A percentile compares a stretch with the other conserved stretches of the same genome.
Conservation (phyloP, 768 basidiomycete genomes). For the Tylopilus sp. region DNA sequence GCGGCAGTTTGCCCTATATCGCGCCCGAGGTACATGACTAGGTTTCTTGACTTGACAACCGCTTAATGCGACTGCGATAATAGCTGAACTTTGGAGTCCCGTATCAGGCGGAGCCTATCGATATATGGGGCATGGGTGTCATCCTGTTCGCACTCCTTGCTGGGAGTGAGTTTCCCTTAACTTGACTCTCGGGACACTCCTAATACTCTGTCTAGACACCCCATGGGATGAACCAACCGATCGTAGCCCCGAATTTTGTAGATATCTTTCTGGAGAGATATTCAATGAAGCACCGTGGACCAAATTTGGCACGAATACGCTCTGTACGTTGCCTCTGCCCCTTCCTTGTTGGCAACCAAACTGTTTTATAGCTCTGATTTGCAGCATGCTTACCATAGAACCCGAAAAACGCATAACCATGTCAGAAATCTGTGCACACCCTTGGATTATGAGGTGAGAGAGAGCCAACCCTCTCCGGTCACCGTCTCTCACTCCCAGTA, state of each 20-base stretch:
- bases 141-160: constrained; percentile 88
- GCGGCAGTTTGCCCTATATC: constrained; percentile 91
- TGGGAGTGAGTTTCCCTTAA: constrained; percentile 63
- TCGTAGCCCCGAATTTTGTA: constrained; percentile 74
- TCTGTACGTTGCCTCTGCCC: constrained; percentile 49
- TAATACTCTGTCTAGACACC: constrained; percentile 57
- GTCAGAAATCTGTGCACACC: constrained; percentile 51
- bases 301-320: constrained; percentile 49
- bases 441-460: constrained; percentile 70
- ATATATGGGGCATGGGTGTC: constrained; percentile 94
- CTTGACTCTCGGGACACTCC: neutral
- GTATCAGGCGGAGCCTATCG: constrained; percentile 90
- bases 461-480: no score
- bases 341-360: neutral
- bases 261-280: constrained; percentile 71
- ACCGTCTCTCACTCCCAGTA: constrained; percentile 21
- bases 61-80: neutral
- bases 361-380: constrained; percentile 59
- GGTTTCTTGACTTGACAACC: neutral
- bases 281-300: constrained; percentile 80
- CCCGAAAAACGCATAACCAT: constrained; percentile 67
- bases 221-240: constrained; percentile 95
- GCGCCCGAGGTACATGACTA: constrained; percentile 75
- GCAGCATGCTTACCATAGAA: constrained; percentile 69
- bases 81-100: constrained; percentile 65